Conservation (phyloP, 441 rosid genomes). For the Pelargonium australe region DNA sequence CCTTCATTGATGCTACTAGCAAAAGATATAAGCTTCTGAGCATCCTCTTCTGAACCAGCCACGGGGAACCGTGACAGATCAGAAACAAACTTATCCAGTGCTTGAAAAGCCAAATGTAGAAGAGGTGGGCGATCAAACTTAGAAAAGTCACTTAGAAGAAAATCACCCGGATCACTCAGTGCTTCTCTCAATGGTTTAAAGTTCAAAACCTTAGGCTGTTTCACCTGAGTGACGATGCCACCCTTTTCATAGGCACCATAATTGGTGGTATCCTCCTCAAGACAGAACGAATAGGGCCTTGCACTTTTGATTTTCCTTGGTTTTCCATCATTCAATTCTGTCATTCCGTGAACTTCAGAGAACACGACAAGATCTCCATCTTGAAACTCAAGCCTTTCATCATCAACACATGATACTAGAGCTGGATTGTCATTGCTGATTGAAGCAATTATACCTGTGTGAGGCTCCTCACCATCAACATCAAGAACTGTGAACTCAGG, state of each 20-base stretch:
- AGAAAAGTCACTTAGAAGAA: conserved; percentile 79
- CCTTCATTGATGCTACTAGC: conserved; percentile 48
- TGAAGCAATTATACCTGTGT: conserved; percentile 83
- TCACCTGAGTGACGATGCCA: conserved; percentile 91
- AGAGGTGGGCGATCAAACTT: conserved; percentile 86
- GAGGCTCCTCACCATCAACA: conserved; percentile 90
- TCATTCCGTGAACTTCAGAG: conserved; percentile 88
- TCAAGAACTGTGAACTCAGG: conserved; percentile 74
- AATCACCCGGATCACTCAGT: conserved; percentile 75
- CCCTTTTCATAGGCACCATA: conserved; percentile 61
- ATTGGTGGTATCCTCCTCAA: conserved; percentile 71
- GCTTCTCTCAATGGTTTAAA: conserved; percentile 78
- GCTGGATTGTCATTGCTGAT: conserved; percentile 77
- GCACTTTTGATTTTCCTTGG: conserved; percentile 78
- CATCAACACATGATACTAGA: conserved; percentile 75
- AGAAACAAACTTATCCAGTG: conserved; percentile 60
- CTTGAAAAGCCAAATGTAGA: conserved; percentile 83
- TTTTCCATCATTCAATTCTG: conserved; percentile 77
- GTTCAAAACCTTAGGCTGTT: conserved; percentile 65
- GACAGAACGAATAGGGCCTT: conserved; percentile 68
- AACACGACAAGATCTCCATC: conserved; percentile 85
- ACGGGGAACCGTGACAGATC: conserved; percentile 62
- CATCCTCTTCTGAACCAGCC: conserved; percentile 86
- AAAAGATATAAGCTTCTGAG: conserved; percentile 53
- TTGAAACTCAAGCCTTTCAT: conserved; percentile 88